phyloP scores from a whole-genome alignment of 108 stramenopile genomes.

The Cylindrotheca closterium region DNA sequence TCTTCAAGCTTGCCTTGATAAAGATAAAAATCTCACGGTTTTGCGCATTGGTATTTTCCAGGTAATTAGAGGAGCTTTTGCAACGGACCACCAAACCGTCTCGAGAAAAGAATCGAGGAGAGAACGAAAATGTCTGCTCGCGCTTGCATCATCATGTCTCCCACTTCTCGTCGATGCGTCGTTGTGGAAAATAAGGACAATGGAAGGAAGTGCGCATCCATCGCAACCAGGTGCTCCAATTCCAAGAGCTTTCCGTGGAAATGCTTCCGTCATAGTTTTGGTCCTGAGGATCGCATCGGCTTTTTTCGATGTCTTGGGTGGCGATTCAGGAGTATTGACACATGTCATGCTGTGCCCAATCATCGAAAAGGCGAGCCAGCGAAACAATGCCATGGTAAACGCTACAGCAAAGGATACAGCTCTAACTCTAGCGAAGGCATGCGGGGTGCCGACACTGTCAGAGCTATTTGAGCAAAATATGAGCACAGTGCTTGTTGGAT shows the following conservation, averaged over 20 bases:
- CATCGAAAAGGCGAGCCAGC: conserved; percentile 7
- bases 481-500: too few relatives aligned
- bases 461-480: too few relatives aligned
- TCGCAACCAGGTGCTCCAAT: not conserved
- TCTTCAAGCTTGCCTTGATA: not conserved
- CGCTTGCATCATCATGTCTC: conserved; percentile 23
- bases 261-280: conserved; percentile 6
- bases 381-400: conserved; percentile 2
- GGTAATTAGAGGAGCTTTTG: conserved; percentile 17
- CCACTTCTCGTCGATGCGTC: conserved; percentile 15
- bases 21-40: too few relatives aligned
- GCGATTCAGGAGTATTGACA: not conserved
- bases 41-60: too few relatives aligned
- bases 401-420: conserved; percentile 3
- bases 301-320: not conserved
- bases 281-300: conserved; percentile 1
- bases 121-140: conserved; percentile 10
- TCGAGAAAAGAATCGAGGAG: conserved; percentile 2
- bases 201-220: not conserved
- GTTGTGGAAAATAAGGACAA: not conserved
- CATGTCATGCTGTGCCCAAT: conserved; percentile 8
- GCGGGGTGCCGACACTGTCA: not conserved
- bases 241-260: not conserved
- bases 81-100: not conserved
- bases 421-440: not conserved